Percentiles rank a stretch among this genome's conserved stretches.
These are phyloP conservation scores for Penicillium paradoxum DNA, from an alignment of 495 filamentous ascomycete genomes.

Conservation along the genomic window DNA sequence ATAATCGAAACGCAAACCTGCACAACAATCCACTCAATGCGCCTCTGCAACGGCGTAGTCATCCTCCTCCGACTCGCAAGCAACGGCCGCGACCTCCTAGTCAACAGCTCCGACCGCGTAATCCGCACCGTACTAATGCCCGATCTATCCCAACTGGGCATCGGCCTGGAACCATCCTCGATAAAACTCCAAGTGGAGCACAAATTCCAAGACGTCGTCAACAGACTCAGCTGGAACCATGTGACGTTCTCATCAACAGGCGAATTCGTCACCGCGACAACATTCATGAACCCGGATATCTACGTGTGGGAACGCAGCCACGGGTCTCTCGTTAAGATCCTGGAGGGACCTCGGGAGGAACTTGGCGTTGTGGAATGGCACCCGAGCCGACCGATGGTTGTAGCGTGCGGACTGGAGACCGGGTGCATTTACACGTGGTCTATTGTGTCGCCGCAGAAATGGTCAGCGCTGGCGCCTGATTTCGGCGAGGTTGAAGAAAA, in stretches of 20 bases:
- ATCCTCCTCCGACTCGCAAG: slow-evolving; percentile 78
- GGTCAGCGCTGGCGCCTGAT: slow-evolving; percentile 94
- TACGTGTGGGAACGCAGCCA: slow-evolving; percentile 96
- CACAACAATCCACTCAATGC: slow-evolving; percentile 78
- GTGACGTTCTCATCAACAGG: slow-evolving; percentile 89
- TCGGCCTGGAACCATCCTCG: slow-evolving; percentile 39
- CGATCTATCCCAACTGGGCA: slow-evolving; percentile 49
- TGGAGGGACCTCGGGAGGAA: slow-evolving; percentile 93
- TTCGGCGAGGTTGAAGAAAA: slow-evolving; percentile 98
- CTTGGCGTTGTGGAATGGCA: slow-evolving; percentile 96
- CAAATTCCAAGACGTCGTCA: slow-evolving; percentile 97
- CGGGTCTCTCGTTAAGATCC: slow-evolving; percentile 91
- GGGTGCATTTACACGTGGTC: slow-evolving; percentile 92
- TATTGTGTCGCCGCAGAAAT: slow-evolving; percentile 85
- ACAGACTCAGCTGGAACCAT: slow-evolving; percentile 90
- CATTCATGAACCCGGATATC: slow-evolving; percentile 95
- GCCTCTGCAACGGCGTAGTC: slow-evolving; percentile 79
- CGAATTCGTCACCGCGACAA: slow-evolving; percentile 82
- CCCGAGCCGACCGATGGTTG: slow-evolving; percentile 79
- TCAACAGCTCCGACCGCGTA: slow-evolving; percentile 87
- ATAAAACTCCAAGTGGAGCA: slow-evolving; percentile 91
- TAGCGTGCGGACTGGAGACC: slow-evolving; percentile 82
- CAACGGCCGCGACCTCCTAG: slow-evolving; percentile 78
- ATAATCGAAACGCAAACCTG: slow-evolving; percentile 77
- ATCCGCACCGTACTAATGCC: slow-evolving; percentile 83